Conservation (phyloP, 495 filamentous ascomycete species). For the Geopyxis carbonaria region DNA sequence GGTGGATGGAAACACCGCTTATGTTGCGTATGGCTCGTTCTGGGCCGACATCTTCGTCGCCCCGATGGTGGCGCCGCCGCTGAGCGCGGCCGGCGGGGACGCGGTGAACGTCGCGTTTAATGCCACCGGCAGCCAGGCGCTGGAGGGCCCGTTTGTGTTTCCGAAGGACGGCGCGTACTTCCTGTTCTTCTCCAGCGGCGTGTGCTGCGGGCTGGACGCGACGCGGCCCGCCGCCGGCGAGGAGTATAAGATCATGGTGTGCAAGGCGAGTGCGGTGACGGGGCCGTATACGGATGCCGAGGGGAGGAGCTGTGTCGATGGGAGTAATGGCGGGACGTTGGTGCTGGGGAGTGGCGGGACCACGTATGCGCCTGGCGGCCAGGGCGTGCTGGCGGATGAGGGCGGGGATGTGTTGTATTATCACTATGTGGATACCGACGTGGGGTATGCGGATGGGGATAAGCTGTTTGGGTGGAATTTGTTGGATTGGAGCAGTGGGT, state of each 20-base stretch:
- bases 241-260: constrained; percentile 53
- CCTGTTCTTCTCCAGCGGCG: constrained; percentile 45
- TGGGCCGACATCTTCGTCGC: constrained; percentile 52
- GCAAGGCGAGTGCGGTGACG: constrained; percentile 36
- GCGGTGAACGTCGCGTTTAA: constrained; percentile 40
- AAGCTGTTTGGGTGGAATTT: constrained; percentile 52
- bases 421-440: constrained; percentile 47
- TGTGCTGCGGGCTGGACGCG: constrained; percentile 36
- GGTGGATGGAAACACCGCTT: constrained; percentile 30
- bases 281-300: constrained; percentile 42
- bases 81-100: constrained; percentile 23
- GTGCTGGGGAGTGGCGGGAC: constrained; percentile 44
- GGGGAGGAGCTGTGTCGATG: constrained; percentile 38
- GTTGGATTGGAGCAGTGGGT: constrained; percentile 46
- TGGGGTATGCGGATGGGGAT: constrained; percentile 47
- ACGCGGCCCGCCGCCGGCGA: constrained; percentile 35
- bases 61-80: constrained; percentile 31
- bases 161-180: constrained; percentile 42
- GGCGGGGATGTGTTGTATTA: constrained; percentile 48
- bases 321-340: constrained; percentile 43
- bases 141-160: constrained; percentile 44
- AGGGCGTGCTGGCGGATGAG: constrained; percentile 32
- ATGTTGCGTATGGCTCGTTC: constrained; percentile 51
- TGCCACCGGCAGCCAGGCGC: constrained; percentile 33
- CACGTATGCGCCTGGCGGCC: constrained; percentile 55